Percentiles rank a stretch among this genome's conserved stretches.
Evolutionary conservation across 495 filamentous ascomycete genomes (phyloP).

Genomic region (Talaromyces trachyspermus): DNA sequence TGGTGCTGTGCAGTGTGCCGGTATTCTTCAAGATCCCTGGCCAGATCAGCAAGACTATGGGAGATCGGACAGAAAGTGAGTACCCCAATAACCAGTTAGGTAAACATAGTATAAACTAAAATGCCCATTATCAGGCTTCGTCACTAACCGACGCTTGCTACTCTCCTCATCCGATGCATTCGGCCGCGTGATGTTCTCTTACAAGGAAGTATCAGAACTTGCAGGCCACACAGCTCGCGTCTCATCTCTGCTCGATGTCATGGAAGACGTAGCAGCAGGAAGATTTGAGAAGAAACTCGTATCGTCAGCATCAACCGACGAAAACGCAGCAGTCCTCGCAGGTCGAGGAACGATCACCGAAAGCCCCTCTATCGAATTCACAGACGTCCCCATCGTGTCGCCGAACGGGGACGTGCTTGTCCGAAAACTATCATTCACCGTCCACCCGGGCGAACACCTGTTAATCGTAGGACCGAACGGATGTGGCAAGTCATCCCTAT

Average conservation of each 20-base stretch:
- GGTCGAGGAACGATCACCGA: constrained; percentile 71
- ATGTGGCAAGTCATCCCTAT: constrained; percentile 91
- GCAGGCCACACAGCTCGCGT: constrained; percentile 92
- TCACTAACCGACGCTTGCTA: constrained; percentile 88
- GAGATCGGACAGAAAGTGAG: constrained; percentile 83
- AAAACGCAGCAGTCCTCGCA: constrained; percentile 70
- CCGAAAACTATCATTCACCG: constrained; percentile 72
- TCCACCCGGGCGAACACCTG: constrained; percentile 79
- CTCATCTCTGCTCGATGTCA: constrained; percentile 79
- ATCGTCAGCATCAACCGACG: constrained; percentile 70
- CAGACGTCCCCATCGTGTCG: constrained; percentile 90
- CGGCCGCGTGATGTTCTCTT: constrained; percentile 94
- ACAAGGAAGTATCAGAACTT: constrained; percentile 93
- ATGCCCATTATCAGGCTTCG: constrained; percentile 58
- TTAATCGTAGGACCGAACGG: constrained; percentile 95
- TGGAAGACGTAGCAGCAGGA: constrained; percentile 84
- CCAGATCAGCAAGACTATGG: constrained; percentile 62
- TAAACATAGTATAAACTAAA: not conserved
- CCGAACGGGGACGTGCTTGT: constrained; percentile 93
- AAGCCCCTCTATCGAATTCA: constrained; percentile 78
- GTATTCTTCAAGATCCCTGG: constrained; percentile 93
- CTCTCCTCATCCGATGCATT: constrained; percentile 91
- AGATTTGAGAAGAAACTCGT: constrained; percentile 94
- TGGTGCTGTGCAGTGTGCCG: constrained; percentile 90
- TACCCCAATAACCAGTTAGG: constrained; percentile 16